phyloP scores from a whole-genome alignment of 2,329 filamentous ascomycete species.

The Aureobasidium mangrovei region DNA sequence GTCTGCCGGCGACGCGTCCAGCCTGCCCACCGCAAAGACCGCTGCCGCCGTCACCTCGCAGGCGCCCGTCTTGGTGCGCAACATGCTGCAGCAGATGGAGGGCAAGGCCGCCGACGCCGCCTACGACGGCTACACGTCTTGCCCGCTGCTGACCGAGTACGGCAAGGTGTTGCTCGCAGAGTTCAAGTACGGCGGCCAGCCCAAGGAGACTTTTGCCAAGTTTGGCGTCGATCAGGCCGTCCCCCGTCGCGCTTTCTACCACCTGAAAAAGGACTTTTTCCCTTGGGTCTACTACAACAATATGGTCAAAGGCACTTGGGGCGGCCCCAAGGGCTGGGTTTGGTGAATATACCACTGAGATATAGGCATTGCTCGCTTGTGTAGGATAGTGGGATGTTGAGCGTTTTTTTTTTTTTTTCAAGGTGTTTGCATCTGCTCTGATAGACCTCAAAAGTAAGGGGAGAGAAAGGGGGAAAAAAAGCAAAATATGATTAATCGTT shows the following conservation, averaged over 20 bases:
- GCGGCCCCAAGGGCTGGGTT: conserved; percentile 47
- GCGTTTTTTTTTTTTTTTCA: too few relatives aligned
- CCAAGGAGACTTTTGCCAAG: conserved; percentile 53
- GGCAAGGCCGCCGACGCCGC: conserved; percentile 21
- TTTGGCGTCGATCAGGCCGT: conserved; percentile 50
- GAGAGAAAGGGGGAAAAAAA: too few relatives aligned
- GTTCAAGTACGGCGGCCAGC: conserved; percentile 55
- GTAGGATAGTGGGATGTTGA: too few relatives aligned
- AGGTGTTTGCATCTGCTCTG: too few relatives aligned
- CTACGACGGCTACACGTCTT: conserved; percentile 35
- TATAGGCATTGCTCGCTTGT: too few relatives aligned
- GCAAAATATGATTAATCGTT: too few relatives aligned
- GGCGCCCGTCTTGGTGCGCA: conserved; percentile 29
- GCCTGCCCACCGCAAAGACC: conserved; percentile 32
- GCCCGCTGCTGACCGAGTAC: conserved; percentile 38
- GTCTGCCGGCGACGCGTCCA: conserved; percentile 32
- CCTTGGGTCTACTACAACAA: conserved; percentile 55
- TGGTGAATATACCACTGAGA: background rate
- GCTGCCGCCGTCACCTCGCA: conserved; percentile 32
- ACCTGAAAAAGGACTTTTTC: conserved; percentile 59
- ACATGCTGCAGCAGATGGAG: conserved; percentile 26
- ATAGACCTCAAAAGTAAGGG: too few relatives aligned
- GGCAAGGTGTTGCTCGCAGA: conserved; percentile 56
- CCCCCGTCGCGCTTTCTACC: conserved; percentile 50
- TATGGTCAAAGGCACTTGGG: conserved; percentile 56